phyloP scores from a whole-genome alignment of 352 stramenopile genomes.

The Globisporangium apiculatum region DNA sequence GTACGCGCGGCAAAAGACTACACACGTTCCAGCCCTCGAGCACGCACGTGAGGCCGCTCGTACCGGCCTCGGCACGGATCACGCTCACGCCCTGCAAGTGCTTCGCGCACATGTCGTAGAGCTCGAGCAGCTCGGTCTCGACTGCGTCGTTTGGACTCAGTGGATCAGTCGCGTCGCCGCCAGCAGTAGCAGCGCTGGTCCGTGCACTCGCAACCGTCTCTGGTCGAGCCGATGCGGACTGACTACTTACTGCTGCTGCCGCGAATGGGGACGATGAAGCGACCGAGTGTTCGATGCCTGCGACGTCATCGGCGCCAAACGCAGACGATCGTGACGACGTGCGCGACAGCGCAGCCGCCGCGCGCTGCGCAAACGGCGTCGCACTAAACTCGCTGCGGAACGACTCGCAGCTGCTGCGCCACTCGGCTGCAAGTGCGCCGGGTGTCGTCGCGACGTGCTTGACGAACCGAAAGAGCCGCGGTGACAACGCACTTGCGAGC shows the following conservation, averaged over 20 bases:
- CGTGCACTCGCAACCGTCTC: neutral
- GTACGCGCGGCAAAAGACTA: constrained; percentile 39
- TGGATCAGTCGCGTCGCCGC: neutral
- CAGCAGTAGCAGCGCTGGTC: neutral
- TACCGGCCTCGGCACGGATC: constrained; percentile 53
- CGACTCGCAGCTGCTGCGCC: constrained; percentile 38
- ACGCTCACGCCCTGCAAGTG: constrained; percentile 45
- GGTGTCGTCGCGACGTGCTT: constrained; percentile 24
- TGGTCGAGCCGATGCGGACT: too few species aligned
- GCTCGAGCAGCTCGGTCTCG: constrained; percentile 45
- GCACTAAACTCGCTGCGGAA: constrained; percentile 49
- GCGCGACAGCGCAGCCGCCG: constrained; percentile 3
- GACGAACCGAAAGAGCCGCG: constrained; percentile 17
- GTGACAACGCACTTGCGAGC: constrained; percentile 26
- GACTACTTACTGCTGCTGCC: neutral
- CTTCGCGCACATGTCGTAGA: constrained; percentile 45
- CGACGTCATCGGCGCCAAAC: constrained; percentile 1
- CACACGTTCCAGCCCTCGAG: constrained; percentile 67
- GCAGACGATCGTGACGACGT: constrained; percentile 9
- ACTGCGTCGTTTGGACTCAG: constrained; percentile 18
- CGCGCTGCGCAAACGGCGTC: constrained; percentile 13
- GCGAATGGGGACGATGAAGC: constrained; percentile 18
- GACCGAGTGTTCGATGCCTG: constrained; percentile 4
- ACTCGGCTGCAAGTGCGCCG: constrained; percentile 35
- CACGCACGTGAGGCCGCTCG: constrained; percentile 45